These are phyloP conservation scores for Begonia loranthoides DNA, from an alignment of 306 rosid genomes.

Conservation along the genomic window DNA sequence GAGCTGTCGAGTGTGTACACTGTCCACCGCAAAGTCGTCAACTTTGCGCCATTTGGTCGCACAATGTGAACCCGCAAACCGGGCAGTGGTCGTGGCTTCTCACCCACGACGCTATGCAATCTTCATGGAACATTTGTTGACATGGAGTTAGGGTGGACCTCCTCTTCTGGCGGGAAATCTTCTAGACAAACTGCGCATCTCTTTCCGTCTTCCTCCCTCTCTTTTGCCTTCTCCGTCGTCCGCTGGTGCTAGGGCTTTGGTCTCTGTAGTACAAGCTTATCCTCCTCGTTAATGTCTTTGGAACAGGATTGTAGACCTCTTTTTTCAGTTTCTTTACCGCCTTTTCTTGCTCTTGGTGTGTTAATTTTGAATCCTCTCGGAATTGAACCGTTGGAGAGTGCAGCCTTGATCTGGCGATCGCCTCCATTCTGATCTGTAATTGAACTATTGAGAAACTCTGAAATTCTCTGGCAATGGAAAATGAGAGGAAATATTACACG, in stretches of 20 bases:
- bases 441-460: slow-evolving; percentile 1
- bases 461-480: neutral
- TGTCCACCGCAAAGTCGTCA: neutral
- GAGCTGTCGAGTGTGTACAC: too few relatives aligned
- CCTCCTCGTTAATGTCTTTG: slow-evolving; percentile 17
- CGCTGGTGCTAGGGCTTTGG: neutral
- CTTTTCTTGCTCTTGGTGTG: slow-evolving; percentile 14
- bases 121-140: slow-evolving; percentile 78
- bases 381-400: neutral
- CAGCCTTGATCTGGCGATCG: too few relatives aligned
- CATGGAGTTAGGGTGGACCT: slow-evolving; percentile 67
- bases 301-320: slow-evolving; percentile 31
- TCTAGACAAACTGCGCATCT: slow-evolving; percentile 67
- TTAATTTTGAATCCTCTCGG: slow-evolving; percentile 22
- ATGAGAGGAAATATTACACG: neutral
- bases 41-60: slow-evolving; percentile 17
- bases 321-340: slow-evolving; percentile 45
- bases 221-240: slow-evolving; percentile 12
- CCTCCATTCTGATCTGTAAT: slow-evolving; percentile 9
- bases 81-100: slow-evolving; percentile 64
- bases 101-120: slow-evolving; percentile 74
- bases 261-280: slow-evolving; percentile 43
- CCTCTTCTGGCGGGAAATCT: slow-evolving; percentile 47
- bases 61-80: slow-evolving; percentile 42
- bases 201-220: slow-evolving; percentile 33